Conservation (phyloP, 805 yeast species). For the Ogataea methylovora region DNA sequence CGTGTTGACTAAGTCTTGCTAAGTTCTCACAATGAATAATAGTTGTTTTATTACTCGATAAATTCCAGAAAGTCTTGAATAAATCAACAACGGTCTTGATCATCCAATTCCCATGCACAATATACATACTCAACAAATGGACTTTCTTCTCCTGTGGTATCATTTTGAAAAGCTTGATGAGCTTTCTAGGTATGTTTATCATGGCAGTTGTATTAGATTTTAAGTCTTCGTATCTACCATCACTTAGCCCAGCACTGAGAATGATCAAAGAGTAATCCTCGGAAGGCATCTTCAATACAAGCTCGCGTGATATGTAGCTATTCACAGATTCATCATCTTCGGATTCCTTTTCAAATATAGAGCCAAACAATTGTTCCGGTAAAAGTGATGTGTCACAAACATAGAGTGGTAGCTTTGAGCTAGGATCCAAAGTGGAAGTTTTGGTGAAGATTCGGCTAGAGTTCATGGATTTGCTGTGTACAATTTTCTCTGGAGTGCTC, state of each 20-base stretch:
- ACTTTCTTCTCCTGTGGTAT: constrained; percentile 51
- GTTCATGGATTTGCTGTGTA: no score
- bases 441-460: constrained; percentile 39
- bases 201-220: neutral
- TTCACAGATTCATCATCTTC: constrained; percentile 29
- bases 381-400: constrained; percentile 78
- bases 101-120: constrained; percentile 91
- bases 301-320: constrained; percentile 47
- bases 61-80: constrained; percentile 45
- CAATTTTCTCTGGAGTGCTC: no score
- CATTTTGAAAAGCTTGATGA: constrained; percentile 38
- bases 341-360: constrained; percentile 18
- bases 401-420: constrained; percentile 61
- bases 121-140: constrained; percentile 52
- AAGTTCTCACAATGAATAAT: constrained; percentile 29
- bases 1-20: constrained; percentile 31
- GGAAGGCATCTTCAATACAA: constrained; percentile 52
- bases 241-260: constrained; percentile 75
- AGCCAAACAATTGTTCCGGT: constrained; percentile 45
- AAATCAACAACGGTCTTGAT: constrained; percentile 71
- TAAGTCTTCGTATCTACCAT: constrained; percentile 2
- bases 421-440: constrained; percentile 59
- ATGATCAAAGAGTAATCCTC: constrained; percentile 61
- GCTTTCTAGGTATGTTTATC: constrained; percentile 20
- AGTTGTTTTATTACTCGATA: constrained; percentile 9